phyloP scores from a whole-genome alignment of 768 basidiomycete species.

The Termitomyces eurrhizus region DNA sequence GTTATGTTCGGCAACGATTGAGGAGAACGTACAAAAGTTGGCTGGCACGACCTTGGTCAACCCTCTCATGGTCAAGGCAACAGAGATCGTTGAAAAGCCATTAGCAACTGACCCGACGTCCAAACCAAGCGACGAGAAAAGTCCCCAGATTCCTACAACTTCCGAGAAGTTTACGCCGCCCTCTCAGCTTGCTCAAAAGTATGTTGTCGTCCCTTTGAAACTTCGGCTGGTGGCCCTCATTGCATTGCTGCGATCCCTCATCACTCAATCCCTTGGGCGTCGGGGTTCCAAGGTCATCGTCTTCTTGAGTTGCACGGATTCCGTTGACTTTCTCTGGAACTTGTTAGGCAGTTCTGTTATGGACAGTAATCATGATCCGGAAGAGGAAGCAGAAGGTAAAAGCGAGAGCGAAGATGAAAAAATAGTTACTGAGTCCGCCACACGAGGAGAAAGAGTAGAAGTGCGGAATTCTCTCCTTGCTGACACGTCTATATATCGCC shows the following conservation, averaged over 20 bases:
- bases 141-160: constrained; percentile 17
- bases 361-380: constrained; percentile 34
- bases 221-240: constrained; percentile 90
- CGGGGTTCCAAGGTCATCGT: constrained; percentile 80
- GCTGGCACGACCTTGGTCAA: constrained; percentile 77
- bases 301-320: constrained; percentile 95
- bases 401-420: constrained; percentile 24
- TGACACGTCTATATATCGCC: constrained; percentile 73
- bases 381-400: constrained; percentile 18
- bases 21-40: constrained; percentile 91
- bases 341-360: constrained; percentile 72
- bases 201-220: constrained; percentile 86
- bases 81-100: constrained; percentile 44
- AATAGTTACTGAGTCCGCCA: constrained; percentile 18
- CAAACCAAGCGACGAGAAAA: constrained; percentile 13
- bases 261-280: constrained; percentile 52
- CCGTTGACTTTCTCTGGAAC: constrained; percentile 96
- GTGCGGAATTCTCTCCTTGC: constrained; percentile 76
- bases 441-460: constrained; percentile 43
- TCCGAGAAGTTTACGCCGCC: constrained; percentile 84
- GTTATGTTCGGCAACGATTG: constrained; percentile 95
- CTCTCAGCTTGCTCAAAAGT: constrained; percentile 89
- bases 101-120: constrained; percentile 10
- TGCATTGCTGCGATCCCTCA: constrained; percentile 78
- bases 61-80: constrained; percentile 82